Percentiles rank a stretch among this genome's conserved stretches.
Conservation (phyloP, 2,329 filamentous ascomycete genomes). For the Fusarium sp. region DNA sequence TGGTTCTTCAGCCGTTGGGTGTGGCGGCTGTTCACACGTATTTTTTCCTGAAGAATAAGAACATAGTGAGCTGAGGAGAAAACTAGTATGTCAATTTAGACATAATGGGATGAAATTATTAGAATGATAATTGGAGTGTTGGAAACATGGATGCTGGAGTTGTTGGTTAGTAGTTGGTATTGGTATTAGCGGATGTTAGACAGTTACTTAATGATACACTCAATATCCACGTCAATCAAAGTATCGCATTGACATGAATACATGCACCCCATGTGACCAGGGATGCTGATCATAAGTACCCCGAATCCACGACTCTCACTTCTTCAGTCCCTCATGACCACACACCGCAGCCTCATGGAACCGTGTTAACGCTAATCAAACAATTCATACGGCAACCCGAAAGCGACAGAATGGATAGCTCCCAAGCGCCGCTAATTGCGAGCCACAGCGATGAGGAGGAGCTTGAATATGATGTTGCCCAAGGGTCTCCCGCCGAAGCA, state of each 20-base stretch:
- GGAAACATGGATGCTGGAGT: not conserved
- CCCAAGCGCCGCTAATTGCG: conserved; percentile 58
- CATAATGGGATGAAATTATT: not conserved
- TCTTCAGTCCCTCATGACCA: conserved; percentile 26
- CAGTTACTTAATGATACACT: conserved; percentile 16
- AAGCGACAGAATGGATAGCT: conserved; percentile 52
- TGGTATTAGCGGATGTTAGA: conserved; percentile 16
- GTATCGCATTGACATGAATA: conserved; percentile 9
- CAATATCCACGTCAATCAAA: not conserved
- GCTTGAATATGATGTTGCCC: conserved; percentile 50
- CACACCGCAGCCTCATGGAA: conserved; percentile 31
- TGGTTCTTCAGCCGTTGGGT: conserved; percentile 51
- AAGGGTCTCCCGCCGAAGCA: conserved; percentile 42
- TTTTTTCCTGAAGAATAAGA: conserved; percentile 43
- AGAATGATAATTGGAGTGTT: not conserved
- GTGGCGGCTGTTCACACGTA: conserved; percentile 49
- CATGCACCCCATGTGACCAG: conserved; percentile 42
- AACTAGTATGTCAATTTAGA: not conserved
- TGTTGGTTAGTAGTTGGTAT: conserved; percentile 1
- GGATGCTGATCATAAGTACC: conserved; percentile 41
- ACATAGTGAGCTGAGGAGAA: conserved; percentile 20
- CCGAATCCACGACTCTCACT: conserved; percentile 15
- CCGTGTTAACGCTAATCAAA: conserved; percentile 13
- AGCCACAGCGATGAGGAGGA: conserved; percentile 51
- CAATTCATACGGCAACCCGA: not conserved